These are phyloP conservation scores for Xylaria sp. DNA, from an alignment of 2,329 filamentous ascomycete species.

Conservation along the genomic window DNA sequence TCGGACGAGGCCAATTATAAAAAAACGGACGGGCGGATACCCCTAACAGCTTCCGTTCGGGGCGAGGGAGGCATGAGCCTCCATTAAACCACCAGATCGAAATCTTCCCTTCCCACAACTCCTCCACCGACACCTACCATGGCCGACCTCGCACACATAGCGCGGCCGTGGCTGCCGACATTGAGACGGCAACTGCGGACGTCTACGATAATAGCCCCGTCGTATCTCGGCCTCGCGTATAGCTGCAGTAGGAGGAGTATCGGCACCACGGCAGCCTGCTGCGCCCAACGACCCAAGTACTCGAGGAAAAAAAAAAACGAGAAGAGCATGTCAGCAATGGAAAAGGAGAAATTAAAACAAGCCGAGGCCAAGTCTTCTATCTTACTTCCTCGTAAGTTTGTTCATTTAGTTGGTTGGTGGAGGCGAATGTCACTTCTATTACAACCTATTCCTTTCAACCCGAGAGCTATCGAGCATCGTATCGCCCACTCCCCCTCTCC, in stretches of 20 bases:
- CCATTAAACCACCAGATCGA: conserved; percentile 11
- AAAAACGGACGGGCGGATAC: not conserved
- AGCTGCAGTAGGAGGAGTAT: conserved; percentile 22
- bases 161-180: conserved; percentile 38
- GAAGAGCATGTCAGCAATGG: not conserved
- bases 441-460: not conserved
- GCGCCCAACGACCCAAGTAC: not conserved
- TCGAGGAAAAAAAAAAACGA: not conserved
- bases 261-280: conserved; percentile 33
- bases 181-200: conserved; percentile 9
- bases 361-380: conserved; percentile 23
- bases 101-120: not conserved
- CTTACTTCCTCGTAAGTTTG: conserved; percentile 42
- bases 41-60: conserved; percentile 7
- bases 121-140: conserved; percentile 18
- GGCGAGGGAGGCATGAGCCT: conserved; percentile 31
- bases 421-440: not conserved
- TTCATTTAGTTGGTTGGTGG: not conserved
- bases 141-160: conserved; percentile 38
- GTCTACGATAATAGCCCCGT: not conserved
- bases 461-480: not conserved
- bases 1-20: not conserved
- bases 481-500: not conserved
- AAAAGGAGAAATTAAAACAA: no score
- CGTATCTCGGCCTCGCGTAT: conserved; percentile 29